Base-by-base conservation (phyloP, 768 basidiomycete species). In the Suillus americanus region DNA sequence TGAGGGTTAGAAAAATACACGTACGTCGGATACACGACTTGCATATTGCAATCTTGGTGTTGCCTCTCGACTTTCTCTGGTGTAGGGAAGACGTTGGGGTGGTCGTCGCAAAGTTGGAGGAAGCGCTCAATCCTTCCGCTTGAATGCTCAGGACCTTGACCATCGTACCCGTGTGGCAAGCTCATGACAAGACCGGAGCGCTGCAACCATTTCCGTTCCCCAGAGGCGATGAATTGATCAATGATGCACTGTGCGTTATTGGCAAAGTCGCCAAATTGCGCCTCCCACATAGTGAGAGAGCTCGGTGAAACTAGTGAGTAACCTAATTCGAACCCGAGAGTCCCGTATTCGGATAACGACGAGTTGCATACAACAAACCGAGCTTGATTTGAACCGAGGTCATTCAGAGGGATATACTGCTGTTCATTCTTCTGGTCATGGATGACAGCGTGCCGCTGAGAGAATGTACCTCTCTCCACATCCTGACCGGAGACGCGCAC, bases 11-110 rank as follows among this genome's bases (percentile, higher is more conserved):
- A 63, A 35, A 2, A 46, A 10, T 40, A 37, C 43, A 83, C 90
- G 77, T 73, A 92, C 90, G 95, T 95, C 5, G 95, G 93, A 79
- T 99, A 99, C 35, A 97, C 94, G 69, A 99, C 91, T 79, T 99
- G 97, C 94, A 99, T 94, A 75, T 99, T 99, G 79, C 96, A 97
- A 76, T 99, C 97, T 80, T 99, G 97, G 74, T 98, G 95, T 72
- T 97, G 95, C 55, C 97, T 81, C 73, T 95, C 94, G 65, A 96
- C 79, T 82, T 97, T 97, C 78, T 96, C 88, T 1, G 85, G 85
- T 0, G 88, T 88, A 1, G 97, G 97, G 88, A 88, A 98, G 65
- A 90, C 76, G 74, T 95, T 83, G 7, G 97, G 97, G 75, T 99
- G 95, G 71, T 99, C 97, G 76, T 97, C 97, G 73, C 95, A 97